Evolutionary conservation across 2,329 filamentous ascomycete species (phyloP).

Genomic region (Penicillium sp.): DNA sequence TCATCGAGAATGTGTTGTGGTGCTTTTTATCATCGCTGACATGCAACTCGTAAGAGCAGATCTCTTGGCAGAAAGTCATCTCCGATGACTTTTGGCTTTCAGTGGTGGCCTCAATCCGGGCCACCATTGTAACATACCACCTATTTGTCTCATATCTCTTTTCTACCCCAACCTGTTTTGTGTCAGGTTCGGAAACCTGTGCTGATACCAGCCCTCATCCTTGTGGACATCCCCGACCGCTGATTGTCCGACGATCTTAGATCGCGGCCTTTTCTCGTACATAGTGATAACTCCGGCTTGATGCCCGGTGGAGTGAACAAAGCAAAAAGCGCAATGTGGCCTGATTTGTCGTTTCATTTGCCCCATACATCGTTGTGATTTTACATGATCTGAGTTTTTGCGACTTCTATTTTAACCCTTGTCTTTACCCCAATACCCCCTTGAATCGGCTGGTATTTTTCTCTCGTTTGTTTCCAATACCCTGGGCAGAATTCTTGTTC

Average conservation of each 20-base stretch:
- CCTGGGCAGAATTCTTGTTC: slow-evolving; percentile 3
- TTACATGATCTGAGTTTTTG: slow-evolving; percentile 3
- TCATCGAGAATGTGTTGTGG: not conserved
- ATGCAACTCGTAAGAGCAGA: not conserved
- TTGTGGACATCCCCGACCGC: not conserved
- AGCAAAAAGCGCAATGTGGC: slow-evolving; percentile 13
- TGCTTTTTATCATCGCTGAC: not conserved
- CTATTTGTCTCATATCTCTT: not conserved
- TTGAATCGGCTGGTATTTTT: slow-evolving; percentile 22
- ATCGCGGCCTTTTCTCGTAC: slow-evolving; percentile 16
- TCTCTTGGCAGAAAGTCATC: slow-evolving; percentile 1
- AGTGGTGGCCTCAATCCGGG: not conserved
- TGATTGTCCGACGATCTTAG: not conserved
- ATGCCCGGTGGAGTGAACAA: slow-evolving; percentile 18
- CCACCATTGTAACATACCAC: not conserved
- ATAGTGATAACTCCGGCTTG: slow-evolving; percentile 20
- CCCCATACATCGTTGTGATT: slow-evolving; percentile 13
- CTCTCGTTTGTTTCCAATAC: slow-evolving; percentile 12
- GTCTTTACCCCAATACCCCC: slow-evolving; percentile 20
- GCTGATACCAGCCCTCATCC: not conserved
- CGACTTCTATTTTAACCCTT: not conserved
- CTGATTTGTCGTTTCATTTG: slow-evolving; percentile 1
- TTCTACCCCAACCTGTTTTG: not conserved
- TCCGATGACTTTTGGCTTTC: not conserved
- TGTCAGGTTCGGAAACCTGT: not conserved